These are phyloP conservation scores for Endoconidiophora polonica DNA, from an alignment of 2,329 filamentous ascomycete genomes.

Conservation along the genomic window DNA sequence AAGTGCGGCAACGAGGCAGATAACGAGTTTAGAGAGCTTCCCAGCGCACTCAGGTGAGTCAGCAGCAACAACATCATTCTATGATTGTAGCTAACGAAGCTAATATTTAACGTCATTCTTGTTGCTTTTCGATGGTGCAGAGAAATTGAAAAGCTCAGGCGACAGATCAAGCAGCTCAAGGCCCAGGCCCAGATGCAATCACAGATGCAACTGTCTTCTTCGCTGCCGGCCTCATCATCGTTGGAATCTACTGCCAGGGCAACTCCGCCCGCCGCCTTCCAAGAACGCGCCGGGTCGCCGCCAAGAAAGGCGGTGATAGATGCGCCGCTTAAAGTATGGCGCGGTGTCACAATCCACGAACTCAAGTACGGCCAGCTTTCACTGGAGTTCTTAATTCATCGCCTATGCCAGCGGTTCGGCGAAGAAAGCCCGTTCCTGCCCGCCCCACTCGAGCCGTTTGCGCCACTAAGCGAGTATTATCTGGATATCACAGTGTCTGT, in stretches of 20 bases:
- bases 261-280: background rate
- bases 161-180: slow-evolving; percentile 4
- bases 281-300: background rate
- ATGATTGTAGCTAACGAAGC: background rate
- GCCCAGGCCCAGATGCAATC: background rate
- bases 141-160: slow-evolving; percentile 7
- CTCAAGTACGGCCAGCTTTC: slow-evolving; percentile 10
- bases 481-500: too few relatives aligned
- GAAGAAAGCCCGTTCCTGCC: slow-evolving; percentile 5
- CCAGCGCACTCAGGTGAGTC: slow-evolving; percentile 1
- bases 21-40: slow-evolving; percentile 7
- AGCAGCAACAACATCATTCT: background rate
- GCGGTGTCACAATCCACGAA: slow-evolving; percentile 7
- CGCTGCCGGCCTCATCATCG: too few relatives aligned
- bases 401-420: slow-evolving; percentile 1
- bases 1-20: slow-evolving; percentile 9
- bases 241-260: too few relatives aligned
- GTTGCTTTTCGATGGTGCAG: background rate
- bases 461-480: background rate
- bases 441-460: slow-evolving; percentile 1
- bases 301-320: background rate
- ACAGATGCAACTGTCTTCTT: background rate
- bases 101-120: background rate
- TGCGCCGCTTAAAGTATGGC: slow-evolving; percentile 7
- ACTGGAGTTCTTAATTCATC: slow-evolving; percentile 7